Base-by-base conservation (phyloP, 108 stramenopile genomes). In the Epithemia pelagica region DNA sequence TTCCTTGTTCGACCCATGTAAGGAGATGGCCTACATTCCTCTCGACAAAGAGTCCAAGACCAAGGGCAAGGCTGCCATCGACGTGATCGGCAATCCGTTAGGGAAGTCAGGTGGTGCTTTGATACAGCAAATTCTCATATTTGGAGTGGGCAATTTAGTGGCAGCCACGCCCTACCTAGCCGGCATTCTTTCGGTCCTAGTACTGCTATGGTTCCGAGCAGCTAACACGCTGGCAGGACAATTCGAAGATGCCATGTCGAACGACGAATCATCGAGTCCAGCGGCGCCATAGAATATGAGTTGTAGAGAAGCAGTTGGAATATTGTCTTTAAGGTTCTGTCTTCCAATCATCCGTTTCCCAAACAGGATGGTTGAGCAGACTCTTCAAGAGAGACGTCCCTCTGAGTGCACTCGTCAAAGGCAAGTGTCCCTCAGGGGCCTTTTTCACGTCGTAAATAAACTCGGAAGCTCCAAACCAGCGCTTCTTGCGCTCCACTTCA, bases 21-120 rank as follows among this genome's bases (percentile, higher is more conserved):
- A 98, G 73, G 97, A 99, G 82, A 99, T 98, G 97, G 96, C 97
- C 21, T 99, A 98, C 80, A 99, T 99, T 68, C 96, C 96, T 21
- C 78, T 99, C 23, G 99, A 98, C 70, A 81, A 93, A 58, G 96
- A 98, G 54, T 88, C 90, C 28, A 98, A 98, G 84, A 97, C 96
- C 15, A 97, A 98, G 74, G 99, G 99, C 58, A 99, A 99, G 76
- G 99, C 99, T 29, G 99, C 99, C 31, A 90, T 99, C 27, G 99
- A 99, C 76, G 97, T 98, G 29, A 89, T 98, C 54, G 99, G 97
- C 22, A 97, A 96, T 71, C 96, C 95, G 31, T 80, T 99, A 22
- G 97, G 97, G 25, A 98, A 99, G 79, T 82, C 82, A 64, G 98
- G 98, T 29, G 98, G 98, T 23, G 89, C 96, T 32, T 69, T 99